Percentiles rank a stretch among this genome's conserved stretches.
These are phyloP conservation scores for Komagataella kurtzmanii DNA, from an alignment of 805 yeast species.

Conservation along the genomic window DNA sequence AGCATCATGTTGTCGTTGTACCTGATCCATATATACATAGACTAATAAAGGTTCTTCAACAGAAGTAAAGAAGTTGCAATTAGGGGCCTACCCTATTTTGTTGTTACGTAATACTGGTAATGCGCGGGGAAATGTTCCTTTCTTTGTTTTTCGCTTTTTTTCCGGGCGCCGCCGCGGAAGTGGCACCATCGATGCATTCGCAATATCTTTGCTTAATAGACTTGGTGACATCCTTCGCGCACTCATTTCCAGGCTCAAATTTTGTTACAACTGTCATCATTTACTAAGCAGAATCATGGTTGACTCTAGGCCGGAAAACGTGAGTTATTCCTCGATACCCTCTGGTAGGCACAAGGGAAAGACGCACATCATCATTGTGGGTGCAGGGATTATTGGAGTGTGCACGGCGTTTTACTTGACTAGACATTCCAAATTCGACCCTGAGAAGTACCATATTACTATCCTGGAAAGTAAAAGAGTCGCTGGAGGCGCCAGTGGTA, in stretches of 20 bases:
- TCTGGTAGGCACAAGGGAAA: constrained; percentile 43
- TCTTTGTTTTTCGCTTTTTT: too few species aligned
- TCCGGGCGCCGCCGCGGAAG: not conserved
- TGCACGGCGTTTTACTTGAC: constrained; percentile 87
- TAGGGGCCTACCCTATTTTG: not conserved
- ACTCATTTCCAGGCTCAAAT: not conserved
- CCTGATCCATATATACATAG: not conserved
- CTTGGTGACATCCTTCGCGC: not conserved
- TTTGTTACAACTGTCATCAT: not conserved
- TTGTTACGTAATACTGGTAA: not conserved
- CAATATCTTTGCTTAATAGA: not conserved
- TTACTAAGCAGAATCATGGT: not conserved
- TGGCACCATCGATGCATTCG: not conserved
- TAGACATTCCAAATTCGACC: constrained; percentile 68
- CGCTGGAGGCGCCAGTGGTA: constrained; percentile 96
- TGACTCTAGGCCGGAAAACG: not conserved
- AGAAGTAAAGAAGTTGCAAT: not conserved
- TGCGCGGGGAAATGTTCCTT: not conserved
- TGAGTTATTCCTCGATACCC: constrained; percentile 19
- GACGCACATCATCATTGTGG: constrained; percentile 71
- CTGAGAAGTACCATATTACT: constrained; percentile 65
- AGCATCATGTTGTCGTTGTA: not conserved
- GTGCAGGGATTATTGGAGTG: constrained; percentile 94
- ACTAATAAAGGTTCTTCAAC: not conserved
- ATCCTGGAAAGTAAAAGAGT: constrained; percentile 81